A percentile compares a stretch with the other conserved stretches of the same genome.
Evolutionary conservation across 2,329 filamentous ascomycete species (phyloP).

Genomic region (Botrytis galanthina): DNA sequence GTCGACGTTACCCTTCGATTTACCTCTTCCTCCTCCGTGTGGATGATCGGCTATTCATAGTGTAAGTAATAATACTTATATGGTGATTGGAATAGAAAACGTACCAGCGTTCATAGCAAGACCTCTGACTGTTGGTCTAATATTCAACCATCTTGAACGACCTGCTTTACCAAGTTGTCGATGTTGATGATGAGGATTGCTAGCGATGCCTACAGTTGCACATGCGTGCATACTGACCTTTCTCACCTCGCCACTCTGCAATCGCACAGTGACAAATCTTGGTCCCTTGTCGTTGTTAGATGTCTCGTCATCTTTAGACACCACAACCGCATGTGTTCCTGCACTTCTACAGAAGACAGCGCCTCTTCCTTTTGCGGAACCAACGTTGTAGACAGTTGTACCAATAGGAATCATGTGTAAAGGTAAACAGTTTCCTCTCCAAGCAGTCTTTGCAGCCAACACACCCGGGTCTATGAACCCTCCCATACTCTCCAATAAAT

Average conservation of each 20-base stretch:
- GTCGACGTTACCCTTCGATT: conserved; percentile 96
- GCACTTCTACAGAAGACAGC: conserved; percentile 94
- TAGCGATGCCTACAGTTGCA: conserved; percentile 89
- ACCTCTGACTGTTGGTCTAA: conserved; percentile 92
- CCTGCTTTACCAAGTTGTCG: conserved; percentile 92
- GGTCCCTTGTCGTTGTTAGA: conserved; percentile 54
- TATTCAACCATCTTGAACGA: conserved; percentile 88
- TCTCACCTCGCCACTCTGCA: conserved; percentile 91
- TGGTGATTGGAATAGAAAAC: conserved; percentile 33
- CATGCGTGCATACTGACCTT: conserved; percentile 89
- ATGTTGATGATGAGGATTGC: conserved; percentile 90
- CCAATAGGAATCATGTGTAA: conserved; percentile 94
- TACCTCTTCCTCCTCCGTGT: conserved; percentile 97
- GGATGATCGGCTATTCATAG: conserved; percentile 73
- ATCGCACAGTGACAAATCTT: conserved; percentile 76
- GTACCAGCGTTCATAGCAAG: conserved; percentile 95
- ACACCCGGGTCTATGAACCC: conserved; percentile 92
- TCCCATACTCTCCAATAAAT: conserved; percentile 88
- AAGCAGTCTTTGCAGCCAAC: conserved; percentile 88
- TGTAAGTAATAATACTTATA: conserved; percentile 22
- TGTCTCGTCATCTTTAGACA: conserved; percentile 81
- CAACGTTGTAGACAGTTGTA: conserved; percentile 89
- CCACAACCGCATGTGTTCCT: conserved; percentile 84
- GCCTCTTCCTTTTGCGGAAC: conserved; percentile 67
- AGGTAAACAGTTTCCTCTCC: conserved; percentile 91